Evolutionary conservation across 1,284 basidiomycete genomes (phyloP), one percentile per base, ranked within the genome.

Genomic region (Mycosarcoma maydis): DNA sequence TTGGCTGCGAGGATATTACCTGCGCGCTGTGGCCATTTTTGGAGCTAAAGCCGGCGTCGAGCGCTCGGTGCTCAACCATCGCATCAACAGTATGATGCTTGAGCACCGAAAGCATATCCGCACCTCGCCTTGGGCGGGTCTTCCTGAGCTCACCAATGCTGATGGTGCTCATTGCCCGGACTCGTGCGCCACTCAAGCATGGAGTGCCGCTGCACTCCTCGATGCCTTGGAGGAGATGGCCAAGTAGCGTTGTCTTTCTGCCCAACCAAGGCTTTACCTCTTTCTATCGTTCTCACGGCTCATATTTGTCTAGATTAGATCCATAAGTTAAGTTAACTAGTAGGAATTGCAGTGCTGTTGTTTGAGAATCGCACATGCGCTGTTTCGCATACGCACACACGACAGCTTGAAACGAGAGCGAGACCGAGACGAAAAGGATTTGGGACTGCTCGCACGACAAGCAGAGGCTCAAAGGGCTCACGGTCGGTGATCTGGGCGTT

Each of bases 1-100:
- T 13, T 94, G 92, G 91, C 92, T 93, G 10, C 84, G 92, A 45
- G 95, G 95, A 10, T 98, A 93, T 85, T 98, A 96, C 86, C 84
- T 98, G 69, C 89, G 92, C 46, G 94, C 95, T 0, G 95, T 92
- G 14, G 52, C 70, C 37, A 58, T 73, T 43, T 78, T 78, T 55
- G 67, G 95, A 17, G 38, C 36, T 17, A 56, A 67, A 39, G 62
- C 52, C 2, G 69, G 62, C 37, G 54, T 47, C n/a, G 43, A 69
- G 19, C 44, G 56, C 30, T 46, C 55, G 4, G 60, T 73, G 22
- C 59, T 75, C 26, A 65, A 60, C 34, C 72, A 75, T 47, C 59
- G 61, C 27, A 57, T 75, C 48, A 73, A 70, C 49, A 46, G 55
- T 7, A 48, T 77, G 57, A 49, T 75, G 41, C 45, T 69, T 14